These are phyloP conservation scores for Ogataea henricii DNA, from an alignment of 805 yeast genomes.

Conservation along the genomic window DNA sequence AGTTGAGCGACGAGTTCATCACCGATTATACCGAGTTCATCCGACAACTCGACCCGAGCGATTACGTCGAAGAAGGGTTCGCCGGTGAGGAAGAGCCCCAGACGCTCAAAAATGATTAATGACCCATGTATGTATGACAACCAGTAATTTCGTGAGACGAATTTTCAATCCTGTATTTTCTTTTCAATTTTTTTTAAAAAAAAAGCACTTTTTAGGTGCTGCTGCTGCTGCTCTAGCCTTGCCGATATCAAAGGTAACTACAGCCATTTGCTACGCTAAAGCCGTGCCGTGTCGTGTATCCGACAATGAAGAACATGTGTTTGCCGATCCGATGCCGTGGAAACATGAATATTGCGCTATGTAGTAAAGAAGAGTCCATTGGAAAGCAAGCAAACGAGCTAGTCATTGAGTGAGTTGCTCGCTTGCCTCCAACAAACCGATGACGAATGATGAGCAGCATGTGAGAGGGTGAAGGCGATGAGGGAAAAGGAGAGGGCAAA, in stretches of 20 bases:
- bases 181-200: too few species aligned
- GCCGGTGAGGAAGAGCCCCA: not conserved
- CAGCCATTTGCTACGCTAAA: too few species aligned
- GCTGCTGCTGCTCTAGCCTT: not conserved
- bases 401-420: too few species aligned
- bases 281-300: too few species aligned
- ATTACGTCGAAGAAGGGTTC: slow-evolving; percentile 16
- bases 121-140: not conserved
- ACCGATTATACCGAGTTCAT: slow-evolving; percentile 90
- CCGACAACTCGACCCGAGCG: slow-evolving; percentile 58
- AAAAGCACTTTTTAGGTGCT: not conserved
- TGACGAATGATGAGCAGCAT: not conserved
- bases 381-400: not conserved
- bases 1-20: slow-evolving; percentile 82
- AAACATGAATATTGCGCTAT: slow-evolving; percentile 3
- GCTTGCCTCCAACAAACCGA: too few species aligned
- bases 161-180: not conserved
- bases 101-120: slow-evolving; percentile 3
- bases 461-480: not conserved
- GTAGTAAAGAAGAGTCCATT: not conserved
- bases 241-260: too few species aligned
- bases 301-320: too few species aligned
- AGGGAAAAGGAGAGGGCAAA: not conserved
- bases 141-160: not conserved
- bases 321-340: not conserved